Evolutionary conservation across 495 filamentous ascomycete genomes (phyloP), one percentile per base, ranked within the genome.

Genomic region (Lindgomyces ingoldianus): DNA sequence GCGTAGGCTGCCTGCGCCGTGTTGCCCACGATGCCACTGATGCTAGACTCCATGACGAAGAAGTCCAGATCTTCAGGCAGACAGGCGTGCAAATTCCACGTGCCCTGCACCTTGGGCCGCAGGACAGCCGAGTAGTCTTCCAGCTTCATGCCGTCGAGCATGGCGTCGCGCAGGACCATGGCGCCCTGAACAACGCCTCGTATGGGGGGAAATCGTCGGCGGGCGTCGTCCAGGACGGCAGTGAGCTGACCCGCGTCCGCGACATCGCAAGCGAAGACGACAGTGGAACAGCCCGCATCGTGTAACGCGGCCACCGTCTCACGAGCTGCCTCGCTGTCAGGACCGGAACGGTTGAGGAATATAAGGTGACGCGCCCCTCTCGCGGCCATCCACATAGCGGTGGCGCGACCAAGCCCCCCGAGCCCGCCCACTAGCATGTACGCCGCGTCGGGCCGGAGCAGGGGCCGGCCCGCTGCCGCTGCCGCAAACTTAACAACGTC

Each of bases 351-450:
- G 6, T 60, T 42, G 19, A 69, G 25, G 9, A 71, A 27, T 16
- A 57, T 26, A n/a, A 69, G 39, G 29, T 71, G 21, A 27, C 21
- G 21, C 1, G 66, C 65, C 10, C 69, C 69, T 14, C 33, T 19
- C 4, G n/a, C 1, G 33, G 50, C 44, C 39, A 71, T 50, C 46
- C 27, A 61, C 14, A 45, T 22, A 12, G 56, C 60, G 19, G 57
- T 9, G 21, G 70, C 57, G 0, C 70, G 70, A 0, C 78, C 79
- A 0, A 81, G 48, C 19, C 79, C 79, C n/a, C 79, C 79, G 3
- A 79, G 62, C 46, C 79, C 79, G n/a, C 79, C 79, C 4, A 74
- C 69, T n/a, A 83, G 54, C 3, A 81, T 18, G 63, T 83, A 81
- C 2, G 78, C 57, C 4, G 55, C 45, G 21, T 68, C 39, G 27